phyloP scores from a whole-genome alignment of 2,329 filamentous ascomycete genomes.

The Passalora sequoiae region DNA sequence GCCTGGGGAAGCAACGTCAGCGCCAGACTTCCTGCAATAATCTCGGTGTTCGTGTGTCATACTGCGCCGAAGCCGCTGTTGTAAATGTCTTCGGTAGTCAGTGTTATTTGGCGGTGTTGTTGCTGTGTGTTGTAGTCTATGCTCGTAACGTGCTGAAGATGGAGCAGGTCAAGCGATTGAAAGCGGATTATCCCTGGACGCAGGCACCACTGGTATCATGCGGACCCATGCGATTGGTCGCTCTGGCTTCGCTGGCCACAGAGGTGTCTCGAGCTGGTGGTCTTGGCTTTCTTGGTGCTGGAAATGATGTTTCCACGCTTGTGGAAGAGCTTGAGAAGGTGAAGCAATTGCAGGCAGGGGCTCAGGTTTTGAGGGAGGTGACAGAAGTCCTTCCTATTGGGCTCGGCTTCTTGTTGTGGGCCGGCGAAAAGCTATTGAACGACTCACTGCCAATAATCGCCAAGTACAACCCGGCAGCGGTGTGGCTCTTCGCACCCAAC shows the following conservation, averaged over 20 bases:
- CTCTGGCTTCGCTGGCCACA: conserved; percentile 52
- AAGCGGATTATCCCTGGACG: conserved; percentile 54
- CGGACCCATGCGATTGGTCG: conserved; percentile 66
- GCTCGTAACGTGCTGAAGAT: conserved; percentile 10
- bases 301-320: conserved; percentile 38
- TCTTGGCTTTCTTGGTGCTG: conserved; percentile 45
- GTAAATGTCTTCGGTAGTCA: neutral
- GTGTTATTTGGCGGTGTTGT: no score
- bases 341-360: conserved; percentile 23
- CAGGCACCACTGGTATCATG: conserved; percentile 53
- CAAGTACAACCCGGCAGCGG: conserved; percentile 49
- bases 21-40: no score
- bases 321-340: conserved; percentile 28
- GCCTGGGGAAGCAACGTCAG: neutral
- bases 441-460: conserved; percentile 48
- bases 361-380: conserved; percentile 18
- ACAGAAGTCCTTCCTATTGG: conserved; percentile 47
- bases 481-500: conserved; percentile 63
- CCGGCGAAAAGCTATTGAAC: conserved; percentile 37
- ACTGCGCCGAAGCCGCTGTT: conserved; percentile 11
- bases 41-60: no score
- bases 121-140: no score
- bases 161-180: conserved; percentile 24
- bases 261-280: conserved; percentile 53
- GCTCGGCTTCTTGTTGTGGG: conserved; percentile 59